Conservation (phyloP, 768 basidiomycete genomes). For the Leucosporidium yakuticum region DNA sequence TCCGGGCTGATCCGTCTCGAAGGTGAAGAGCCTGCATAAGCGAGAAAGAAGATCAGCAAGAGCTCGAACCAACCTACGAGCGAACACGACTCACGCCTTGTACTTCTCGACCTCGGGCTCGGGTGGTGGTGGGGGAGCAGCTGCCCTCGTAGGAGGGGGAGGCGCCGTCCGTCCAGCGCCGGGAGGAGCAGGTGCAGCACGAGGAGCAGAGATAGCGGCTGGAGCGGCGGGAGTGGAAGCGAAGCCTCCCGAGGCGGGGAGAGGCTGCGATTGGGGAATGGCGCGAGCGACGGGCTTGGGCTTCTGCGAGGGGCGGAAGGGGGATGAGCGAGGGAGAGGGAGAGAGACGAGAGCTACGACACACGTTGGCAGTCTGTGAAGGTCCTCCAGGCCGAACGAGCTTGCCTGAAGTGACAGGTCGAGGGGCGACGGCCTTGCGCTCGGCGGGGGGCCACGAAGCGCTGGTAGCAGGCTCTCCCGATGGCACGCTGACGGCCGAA, state of each 20-base stretch:
- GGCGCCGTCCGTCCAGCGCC: conserved; percentile 47
- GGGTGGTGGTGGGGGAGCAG: conserved; percentile 53
- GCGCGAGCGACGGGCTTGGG: conserved; percentile 62
- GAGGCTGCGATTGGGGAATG: conserved; percentile 46
- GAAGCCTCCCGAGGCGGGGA: conserved; percentile 15
- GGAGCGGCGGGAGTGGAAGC: conserved; percentile 37
- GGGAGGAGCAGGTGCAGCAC: conserved; percentile 31
- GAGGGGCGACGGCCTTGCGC: conserved; percentile 75
- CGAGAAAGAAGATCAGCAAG: not conserved
- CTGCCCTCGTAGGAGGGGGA: conserved; percentile 47
- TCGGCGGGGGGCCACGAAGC: conserved; percentile 75
- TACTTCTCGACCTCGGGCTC: conserved; percentile 69
- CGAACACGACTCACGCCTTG: conserved; percentile 52
- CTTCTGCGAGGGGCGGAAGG: conserved; percentile 39
- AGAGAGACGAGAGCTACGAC: conserved; percentile 28
- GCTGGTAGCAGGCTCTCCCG: conserved; percentile 79
- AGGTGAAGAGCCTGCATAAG: conserved; percentile 58
- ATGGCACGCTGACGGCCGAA: conserved; percentile 75
- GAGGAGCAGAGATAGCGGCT: conserved; percentile 13
- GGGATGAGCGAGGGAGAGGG: conserved; percentile 15
- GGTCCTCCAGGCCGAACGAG: conserved; percentile 68
- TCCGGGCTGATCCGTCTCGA: conserved; percentile 76
- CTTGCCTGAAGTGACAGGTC: conserved; percentile 79
- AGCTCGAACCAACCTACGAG: not conserved
- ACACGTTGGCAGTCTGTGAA: conserved; percentile 16